Evolutionary conservation across 139 green algal species (phyloP), one percentile per base, ranked within the genome.

Genomic region (Microglena sp.): DNA sequence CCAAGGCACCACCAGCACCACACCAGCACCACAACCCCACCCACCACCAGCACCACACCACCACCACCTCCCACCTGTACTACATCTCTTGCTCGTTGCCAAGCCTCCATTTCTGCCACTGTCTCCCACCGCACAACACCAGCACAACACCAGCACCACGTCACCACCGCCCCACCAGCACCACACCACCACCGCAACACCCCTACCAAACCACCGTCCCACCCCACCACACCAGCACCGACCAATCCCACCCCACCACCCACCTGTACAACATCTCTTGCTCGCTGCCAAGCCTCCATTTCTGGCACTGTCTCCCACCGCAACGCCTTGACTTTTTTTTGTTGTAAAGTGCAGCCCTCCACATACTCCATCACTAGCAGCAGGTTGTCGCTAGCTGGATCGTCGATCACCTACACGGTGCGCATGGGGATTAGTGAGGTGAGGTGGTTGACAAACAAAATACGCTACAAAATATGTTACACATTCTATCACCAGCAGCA

Each of bases 331-430:
- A 46, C 26, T 55, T 66, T 40, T 44, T 54, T 21, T n/a, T 45
- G 62, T 33, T 33, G 57, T 7, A 46, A 29, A 40, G 57, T 27
- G 7, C 44, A 11, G 11, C 73, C 74, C 70, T 83, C 79, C 61
- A 83, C 75, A 44, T 86, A 81, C 66, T 79, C 75, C 78, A 85
- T 85, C 50, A 86, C 79, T 50, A 86, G 62, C 61, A 86, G 70
- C 67, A 86, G 62, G 53, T 68, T 80, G 67, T 82, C 76, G 1
- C 64, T 74, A 33, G 30, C 45, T 21, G 79, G 79, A 55, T 86
- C 76, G 64, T 86, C 79, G 18, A 86, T 82, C 56, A 82, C 74
- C 46, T 75, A 33, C 57, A 62, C 7, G 31, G 65, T 55, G 29
- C 15, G 45, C 44, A n/a, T n/a, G n/a, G n/a, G n/a, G n/a, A n/a